phyloP scores from a whole-genome alignment of 139 green algal genomes.

The Chlamydomonas sp. region DNA sequence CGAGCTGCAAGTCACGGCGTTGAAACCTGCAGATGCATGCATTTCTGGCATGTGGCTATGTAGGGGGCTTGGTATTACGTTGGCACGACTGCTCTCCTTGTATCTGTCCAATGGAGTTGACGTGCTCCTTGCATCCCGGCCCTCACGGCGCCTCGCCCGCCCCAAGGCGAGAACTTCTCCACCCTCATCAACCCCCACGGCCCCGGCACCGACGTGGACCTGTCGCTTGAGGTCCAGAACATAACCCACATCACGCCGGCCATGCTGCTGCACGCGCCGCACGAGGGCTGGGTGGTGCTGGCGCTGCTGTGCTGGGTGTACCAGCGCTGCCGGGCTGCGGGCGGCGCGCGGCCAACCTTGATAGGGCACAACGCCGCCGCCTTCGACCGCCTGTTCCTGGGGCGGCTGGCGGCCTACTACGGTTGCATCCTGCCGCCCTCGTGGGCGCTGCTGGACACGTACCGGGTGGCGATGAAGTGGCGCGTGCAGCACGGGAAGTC shows the following conservation, averaged over 20 bases:
- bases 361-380: conserved; percentile 6
- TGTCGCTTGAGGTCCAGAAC: background rate
- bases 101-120: no score
- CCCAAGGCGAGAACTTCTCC: conserved; percentile 19
- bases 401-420: background rate
- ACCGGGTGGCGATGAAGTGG: no score
- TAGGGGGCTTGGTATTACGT: no score
- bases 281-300: conserved; percentile 2
- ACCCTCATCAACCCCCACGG: conserved; percentile 15
- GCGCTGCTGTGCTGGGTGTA: conserved; percentile 21
- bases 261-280: conserved; percentile 2
- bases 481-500: no score
- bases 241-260: conserved; percentile 5
- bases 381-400: conserved; percentile 6
- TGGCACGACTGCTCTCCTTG: no score
- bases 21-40: background rate
- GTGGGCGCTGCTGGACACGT: background rate
- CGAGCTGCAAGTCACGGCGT: background rate
- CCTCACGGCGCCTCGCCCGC: no score
- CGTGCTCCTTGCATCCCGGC: no score
- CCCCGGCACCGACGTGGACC: background rate
- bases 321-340: conserved; percentile 35
- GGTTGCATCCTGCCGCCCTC: background rate
- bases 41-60: background rate
- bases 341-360: conserved; percentile 10